Evolutionary conservation across 108 stramenopile genomes (phyloP).

Genomic region (Parietichytrium sp.): DNA sequence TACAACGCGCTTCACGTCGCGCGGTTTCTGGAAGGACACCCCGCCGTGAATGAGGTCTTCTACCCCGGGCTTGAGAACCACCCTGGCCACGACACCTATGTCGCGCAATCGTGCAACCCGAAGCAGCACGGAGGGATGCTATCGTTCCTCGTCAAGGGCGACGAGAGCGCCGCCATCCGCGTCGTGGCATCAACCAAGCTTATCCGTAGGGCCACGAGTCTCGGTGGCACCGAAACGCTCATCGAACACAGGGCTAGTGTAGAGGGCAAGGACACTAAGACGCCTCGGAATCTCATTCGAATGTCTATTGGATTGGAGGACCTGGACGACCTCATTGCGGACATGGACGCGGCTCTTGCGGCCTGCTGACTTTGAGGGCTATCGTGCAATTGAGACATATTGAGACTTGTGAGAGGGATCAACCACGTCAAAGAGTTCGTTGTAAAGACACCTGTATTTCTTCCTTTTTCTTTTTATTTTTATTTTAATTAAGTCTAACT

Average conservation of each 20-base stretch:
- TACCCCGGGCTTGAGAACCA: conserved; percentile 34
- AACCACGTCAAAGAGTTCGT: too few species aligned
- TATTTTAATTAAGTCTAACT: too few species aligned
- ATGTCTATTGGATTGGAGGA: conserved; percentile 58
- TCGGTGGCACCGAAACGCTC: conserved; percentile 50
- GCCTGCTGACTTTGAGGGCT: too few species aligned
- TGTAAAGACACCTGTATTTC: too few species aligned
- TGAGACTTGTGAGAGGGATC: too few species aligned
- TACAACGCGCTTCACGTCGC: conserved; percentile 44
- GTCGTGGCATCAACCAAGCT: conserved; percentile 12
- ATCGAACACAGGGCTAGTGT: conserved; percentile 45
- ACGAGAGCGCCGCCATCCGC: not conserved
- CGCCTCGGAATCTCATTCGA: conserved; percentile 53
- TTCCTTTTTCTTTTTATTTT: too few species aligned
- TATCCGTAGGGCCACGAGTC: conserved; percentile 37
- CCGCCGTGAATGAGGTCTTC: conserved; percentile 28
- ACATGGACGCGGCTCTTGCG: conserved; percentile 49
- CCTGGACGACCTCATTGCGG: conserved; percentile 55
- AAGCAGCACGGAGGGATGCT: conserved; percentile 42
- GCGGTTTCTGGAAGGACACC: conserved; percentile 34
- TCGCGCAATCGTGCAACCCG: conserved; percentile 19
- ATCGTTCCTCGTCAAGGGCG: not conserved
- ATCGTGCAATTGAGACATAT: too few species aligned
- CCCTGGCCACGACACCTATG: not conserved
- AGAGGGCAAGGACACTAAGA: conserved; percentile 1